Evolutionary conservation across 2,329 filamentous ascomycete genomes (phyloP).

Genomic region (Xylariomycetidae sp.): DNA sequence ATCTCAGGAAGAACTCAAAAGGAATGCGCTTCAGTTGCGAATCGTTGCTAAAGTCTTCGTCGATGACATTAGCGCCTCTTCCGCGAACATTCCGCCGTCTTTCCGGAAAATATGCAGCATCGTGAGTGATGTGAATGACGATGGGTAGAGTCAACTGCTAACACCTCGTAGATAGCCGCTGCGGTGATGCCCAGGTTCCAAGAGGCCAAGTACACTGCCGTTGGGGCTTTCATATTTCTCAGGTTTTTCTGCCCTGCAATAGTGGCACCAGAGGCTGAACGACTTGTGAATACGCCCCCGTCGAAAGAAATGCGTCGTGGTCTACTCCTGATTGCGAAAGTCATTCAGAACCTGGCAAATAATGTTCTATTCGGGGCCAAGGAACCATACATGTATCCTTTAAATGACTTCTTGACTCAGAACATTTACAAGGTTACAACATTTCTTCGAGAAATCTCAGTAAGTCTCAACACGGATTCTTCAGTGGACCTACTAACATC

Average conservation of each 20-base stretch:
- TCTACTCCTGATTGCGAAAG: constrained; percentile 64
- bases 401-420: constrained; percentile 64
- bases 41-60: constrained; percentile 69
- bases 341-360: constrained; percentile 67
- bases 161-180: constrained; percentile 46
- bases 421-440: constrained; percentile 65
- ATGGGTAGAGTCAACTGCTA: constrained; percentile 3
- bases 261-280: constrained; percentile 64
- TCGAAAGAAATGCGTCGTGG: constrained; percentile 67
- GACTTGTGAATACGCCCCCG: constrained; percentile 55
- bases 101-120: constrained; percentile 66
- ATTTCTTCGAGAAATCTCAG: constrained; percentile 64
- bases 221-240: constrained; percentile 67
- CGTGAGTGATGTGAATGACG: constrained; percentile 32
- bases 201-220: constrained; percentile 67
- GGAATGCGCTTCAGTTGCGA: constrained; percentile 61
- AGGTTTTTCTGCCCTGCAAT: constrained; percentile 71
- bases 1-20: constrained; percentile 58
- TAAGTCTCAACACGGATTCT: too few species aligned
- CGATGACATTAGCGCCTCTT: constrained; percentile 63
- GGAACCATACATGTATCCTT: constrained; percentile 67
- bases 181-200: constrained; percentile 61
- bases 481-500: constrained; percentile 15
- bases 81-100: constrained; percentile 54
- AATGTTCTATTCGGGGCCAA: constrained; percentile 69